Percentiles rank a stretch among this genome's conserved stretches.
phyloP scores from a whole-genome alignment of 345 rosid genomes.

The Populus tremula region DNA sequence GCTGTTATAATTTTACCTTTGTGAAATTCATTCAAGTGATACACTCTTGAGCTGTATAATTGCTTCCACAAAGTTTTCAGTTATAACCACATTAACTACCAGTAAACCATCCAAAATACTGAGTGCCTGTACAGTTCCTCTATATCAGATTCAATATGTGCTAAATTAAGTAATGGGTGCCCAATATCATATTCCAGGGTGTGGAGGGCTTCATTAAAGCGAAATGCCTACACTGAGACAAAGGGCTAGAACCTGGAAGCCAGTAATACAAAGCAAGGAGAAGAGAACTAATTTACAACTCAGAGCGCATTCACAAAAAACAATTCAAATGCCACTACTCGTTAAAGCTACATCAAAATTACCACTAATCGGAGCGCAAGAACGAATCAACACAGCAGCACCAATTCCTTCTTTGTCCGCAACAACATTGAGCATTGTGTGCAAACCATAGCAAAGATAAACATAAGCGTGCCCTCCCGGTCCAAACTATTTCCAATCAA shows the following conservation, averaged over 20 bases:
- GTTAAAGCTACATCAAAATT: slow-evolving; percentile 3
- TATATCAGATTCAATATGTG: not conserved
- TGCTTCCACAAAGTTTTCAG: not conserved
- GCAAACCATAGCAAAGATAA: slow-evolving; percentile 91
- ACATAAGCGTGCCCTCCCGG: slow-evolving; percentile 93
- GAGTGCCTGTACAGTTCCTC: no score
- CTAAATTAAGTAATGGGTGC: not conserved
- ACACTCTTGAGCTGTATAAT: not conserved
- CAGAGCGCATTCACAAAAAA: not conserved
- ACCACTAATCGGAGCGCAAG: slow-evolving; percentile 89
- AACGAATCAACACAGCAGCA: slow-evolving; percentile 78
- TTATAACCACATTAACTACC: not conserved
- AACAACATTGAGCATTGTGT: slow-evolving; percentile 85
- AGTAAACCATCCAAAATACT: no score
- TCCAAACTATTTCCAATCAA: slow-evolving; percentile 62
- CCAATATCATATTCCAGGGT: no score
- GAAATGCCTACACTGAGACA: not conserved
- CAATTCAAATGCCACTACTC: not conserved
- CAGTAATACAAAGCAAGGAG: not conserved
- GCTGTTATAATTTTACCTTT: not conserved
- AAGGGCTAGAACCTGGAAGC: not conserved
- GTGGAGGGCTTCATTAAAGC: no score
- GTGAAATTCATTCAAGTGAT: not conserved
- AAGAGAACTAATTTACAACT: not conserved
- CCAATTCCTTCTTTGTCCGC: slow-evolving; percentile 91